These are phyloP conservation scores for Diaporthe caulivora DNA, from an alignment of 2,329 filamentous ascomycete species.

Conservation along the genomic window DNA sequence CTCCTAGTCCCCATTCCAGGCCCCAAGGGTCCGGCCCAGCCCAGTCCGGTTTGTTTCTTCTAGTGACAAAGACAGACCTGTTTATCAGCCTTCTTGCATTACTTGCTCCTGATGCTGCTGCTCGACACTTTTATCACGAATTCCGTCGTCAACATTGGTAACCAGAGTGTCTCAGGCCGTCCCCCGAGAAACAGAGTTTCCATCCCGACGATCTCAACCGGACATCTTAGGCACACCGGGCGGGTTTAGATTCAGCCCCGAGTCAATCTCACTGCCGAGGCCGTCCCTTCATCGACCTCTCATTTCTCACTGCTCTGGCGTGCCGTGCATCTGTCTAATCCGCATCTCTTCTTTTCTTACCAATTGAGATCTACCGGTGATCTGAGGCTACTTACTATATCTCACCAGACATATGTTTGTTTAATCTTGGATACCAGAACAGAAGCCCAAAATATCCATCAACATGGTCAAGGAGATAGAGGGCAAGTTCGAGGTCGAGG, in stretches of 20 bases:
- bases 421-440: background rate
- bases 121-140: background rate
- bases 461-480: conserved; percentile 60
- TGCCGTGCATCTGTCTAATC: background rate
- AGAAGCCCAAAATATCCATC: background rate
- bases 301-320: background rate
- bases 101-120: background rate
- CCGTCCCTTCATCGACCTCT: background rate
- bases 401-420: background rate
- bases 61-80: background rate
- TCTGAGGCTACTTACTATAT: background rate
- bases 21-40: background rate
- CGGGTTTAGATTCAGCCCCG: conserved; percentile 9
- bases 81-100: background rate
- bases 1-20: conserved; percentile 9
- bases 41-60: background rate
- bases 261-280: conserved; percentile 9
- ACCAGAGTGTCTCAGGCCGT: conserved; percentile 1
- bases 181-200: conserved; percentile 7
- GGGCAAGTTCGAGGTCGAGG: conserved; percentile 61
- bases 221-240: background rate
- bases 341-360: background rate
- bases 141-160: background rate
- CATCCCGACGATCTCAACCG: background rate
- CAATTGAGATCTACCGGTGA: background rate